phyloP scores from a whole-genome alignment of 129 eudicot species.

The Flaveria trinervia region DNA sequence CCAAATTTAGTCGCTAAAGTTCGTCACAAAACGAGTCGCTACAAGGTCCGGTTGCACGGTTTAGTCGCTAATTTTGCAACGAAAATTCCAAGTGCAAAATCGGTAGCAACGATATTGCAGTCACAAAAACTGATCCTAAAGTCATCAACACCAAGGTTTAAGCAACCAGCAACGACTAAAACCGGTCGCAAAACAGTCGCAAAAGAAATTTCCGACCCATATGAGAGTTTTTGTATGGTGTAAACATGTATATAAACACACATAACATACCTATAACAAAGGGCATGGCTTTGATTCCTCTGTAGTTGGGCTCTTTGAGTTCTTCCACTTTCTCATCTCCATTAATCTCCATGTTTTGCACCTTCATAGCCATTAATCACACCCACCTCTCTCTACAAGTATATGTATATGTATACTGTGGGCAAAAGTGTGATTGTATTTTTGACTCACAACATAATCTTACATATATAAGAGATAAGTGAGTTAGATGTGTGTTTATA shows the following conservation, averaged over 20 bases:
- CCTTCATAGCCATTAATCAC: slow-evolving; percentile 27
- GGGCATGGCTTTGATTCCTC: slow-evolving; percentile 61
- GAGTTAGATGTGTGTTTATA: slow-evolving; percentile 9
- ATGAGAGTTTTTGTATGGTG: too few species aligned
- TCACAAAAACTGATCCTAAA: too few species aligned
- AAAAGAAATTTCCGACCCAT: too few species aligned
- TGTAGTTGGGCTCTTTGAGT: slow-evolving; percentile 33
- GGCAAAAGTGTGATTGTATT: neutral
- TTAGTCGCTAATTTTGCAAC: too few species aligned
- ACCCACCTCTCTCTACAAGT: neutral
- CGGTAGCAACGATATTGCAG: too few species aligned
- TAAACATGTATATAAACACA: neutral
- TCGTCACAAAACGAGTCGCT: too few species aligned
- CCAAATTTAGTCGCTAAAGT: too few species aligned
- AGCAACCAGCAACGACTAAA: too few species aligned
- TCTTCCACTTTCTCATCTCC: slow-evolving; percentile 36
- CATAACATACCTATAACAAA: slow-evolving; percentile 38
- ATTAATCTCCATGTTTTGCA: slow-evolving; percentile 27
- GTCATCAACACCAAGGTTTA: too few species aligned
- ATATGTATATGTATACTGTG: neutral
- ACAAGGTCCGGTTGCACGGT: too few species aligned
- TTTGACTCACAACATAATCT: slow-evolving; percentile 12
- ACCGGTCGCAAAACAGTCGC: too few species aligned
- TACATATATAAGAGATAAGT: neutral
- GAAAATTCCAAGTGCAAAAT: too few species aligned